A percentile compares a stretch with the other conserved stretches of the same genome.
Evolutionary conservation across 352 stramenopile species (phyloP).

Genomic region (Phytophthora pluvialis): DNA sequence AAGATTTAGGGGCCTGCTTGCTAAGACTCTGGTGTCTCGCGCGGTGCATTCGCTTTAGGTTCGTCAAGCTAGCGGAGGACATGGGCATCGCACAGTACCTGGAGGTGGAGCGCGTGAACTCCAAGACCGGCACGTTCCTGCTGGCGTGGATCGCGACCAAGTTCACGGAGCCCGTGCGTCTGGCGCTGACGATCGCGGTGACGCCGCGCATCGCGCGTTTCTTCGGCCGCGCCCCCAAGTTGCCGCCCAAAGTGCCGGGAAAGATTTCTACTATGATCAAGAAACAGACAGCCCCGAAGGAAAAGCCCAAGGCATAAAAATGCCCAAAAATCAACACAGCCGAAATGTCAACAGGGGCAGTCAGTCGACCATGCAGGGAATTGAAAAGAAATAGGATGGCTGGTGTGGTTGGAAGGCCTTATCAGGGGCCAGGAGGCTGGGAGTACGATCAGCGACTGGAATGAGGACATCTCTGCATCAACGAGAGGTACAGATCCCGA

Average conservation of each 20-base stretch:
- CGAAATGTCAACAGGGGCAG: neutral
- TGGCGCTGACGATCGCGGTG: slow-evolving; percentile 80
- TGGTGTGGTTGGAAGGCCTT: slow-evolving; percentile 2
- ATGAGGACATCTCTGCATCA: neutral
- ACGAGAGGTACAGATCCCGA: neutral
- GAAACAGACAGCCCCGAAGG: slow-evolving; percentile 25
- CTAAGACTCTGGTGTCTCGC: neutral
- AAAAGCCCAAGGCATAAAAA: slow-evolving; percentile 31
- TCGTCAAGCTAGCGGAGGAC: slow-evolving; percentile 74
- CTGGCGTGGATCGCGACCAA: slow-evolving; percentile 89
- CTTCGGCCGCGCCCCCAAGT: slow-evolving; percentile 68
- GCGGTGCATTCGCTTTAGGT: slow-evolving; percentile 31
- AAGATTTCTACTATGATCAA: slow-evolving; percentile 30
- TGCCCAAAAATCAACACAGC: slow-evolving; percentile 16
- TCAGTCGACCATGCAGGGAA: neutral
- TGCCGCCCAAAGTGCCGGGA: slow-evolving; percentile 38
- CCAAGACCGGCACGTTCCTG: slow-evolving; percentile 82
- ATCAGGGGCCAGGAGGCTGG: too few relatives aligned
- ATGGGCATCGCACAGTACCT: slow-evolving; percentile 81
- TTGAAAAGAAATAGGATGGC: slow-evolving; percentile 3
- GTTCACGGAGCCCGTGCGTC: slow-evolving; percentile 84
- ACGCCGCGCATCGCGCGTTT: slow-evolving; percentile 81
- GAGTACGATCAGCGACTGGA: neutral
- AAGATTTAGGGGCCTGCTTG: slow-evolving; percentile 8
- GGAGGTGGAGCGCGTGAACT: slow-evolving; percentile 79